Evolutionary conservation across 2,329 filamentous ascomycete species (phyloP), one percentile per base, ranked within the genome.

Genomic region (Fusarium sp.): DNA sequence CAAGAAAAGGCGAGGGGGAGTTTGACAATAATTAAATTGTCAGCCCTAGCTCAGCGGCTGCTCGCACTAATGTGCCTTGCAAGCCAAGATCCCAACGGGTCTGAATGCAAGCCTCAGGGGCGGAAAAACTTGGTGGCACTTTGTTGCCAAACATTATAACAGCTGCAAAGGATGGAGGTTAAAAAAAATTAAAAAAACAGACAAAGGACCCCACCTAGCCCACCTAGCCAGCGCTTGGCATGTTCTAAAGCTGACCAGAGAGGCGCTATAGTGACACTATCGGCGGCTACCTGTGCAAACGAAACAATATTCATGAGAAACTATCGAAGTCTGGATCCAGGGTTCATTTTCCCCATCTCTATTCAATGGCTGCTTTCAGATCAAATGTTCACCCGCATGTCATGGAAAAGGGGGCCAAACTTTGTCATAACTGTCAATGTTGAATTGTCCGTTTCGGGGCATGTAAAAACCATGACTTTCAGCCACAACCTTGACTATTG

Each of bases 321-420:
- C 74, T 76, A 75, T 72, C 52, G 60, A 73, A 33, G 62, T 46
- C 70, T 77, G 59, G 59, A 74, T 70, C 61, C 49, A 60, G 58
- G 67, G 46, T 49, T 67, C 54, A 15, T 40, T 52, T 52, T 53
- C 40, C 40, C 40, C 43, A 40, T 42, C 15, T 58, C 40, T 50
- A 19, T 49, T 42, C 37, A 32, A 46, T 33, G 52, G 25, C 33
- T 44, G 28, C 38, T 59, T 23, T 21, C 21, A 32, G 25, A 23
- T 25, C 38, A 46, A 35, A 44, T 68, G 38, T 28, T 23, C 58
- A 46, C 43, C 57, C 28, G 19, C 28, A 50, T 18, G 16, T 19
- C 8, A 38, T 19, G 52, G 28, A 56, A 68, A 44, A 49, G 33
- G 64, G 54, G 54, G 38, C 25, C 53, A 40, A 43, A 38, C 59